phyloP scores from a whole-genome alignment of 192 early-diverging fungal genomes.

The Coemansia sp. region DNA sequence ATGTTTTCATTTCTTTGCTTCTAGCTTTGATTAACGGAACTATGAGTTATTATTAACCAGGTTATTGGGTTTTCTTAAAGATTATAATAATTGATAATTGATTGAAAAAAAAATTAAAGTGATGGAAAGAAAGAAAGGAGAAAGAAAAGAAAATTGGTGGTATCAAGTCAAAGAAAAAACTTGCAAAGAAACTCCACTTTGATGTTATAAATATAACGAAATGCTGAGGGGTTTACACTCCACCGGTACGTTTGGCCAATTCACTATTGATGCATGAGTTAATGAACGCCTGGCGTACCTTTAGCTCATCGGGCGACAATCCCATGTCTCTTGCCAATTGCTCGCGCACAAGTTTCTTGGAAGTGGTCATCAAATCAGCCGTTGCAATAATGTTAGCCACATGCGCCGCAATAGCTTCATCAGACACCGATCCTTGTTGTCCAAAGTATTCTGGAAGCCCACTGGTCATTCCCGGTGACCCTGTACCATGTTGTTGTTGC shows the following conservation, averaged over 20 bases:
- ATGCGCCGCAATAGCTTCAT: conserved; percentile 66
- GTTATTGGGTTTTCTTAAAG: too few species aligned
- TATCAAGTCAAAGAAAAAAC: too few species aligned
- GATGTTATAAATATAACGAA: conserved; percentile 1
- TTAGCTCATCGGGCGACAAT: conserved; percentile 26
- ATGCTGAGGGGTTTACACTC: background rate
- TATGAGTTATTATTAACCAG: too few species aligned
- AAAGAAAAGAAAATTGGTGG: too few species aligned
- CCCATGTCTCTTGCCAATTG: conserved; percentile 37
- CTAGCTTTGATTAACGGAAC: too few species aligned
- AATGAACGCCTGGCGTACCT: conserved; percentile 27
- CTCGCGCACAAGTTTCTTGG: conserved; percentile 94
- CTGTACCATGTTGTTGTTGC: conserved; percentile 20
- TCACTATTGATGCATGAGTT: conserved; percentile 40
- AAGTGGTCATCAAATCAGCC: conserved; percentile 91
- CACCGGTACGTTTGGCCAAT: conserved; percentile 37
- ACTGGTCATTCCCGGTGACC: conserved; percentile 21
- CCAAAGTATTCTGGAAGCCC: conserved; percentile 32
- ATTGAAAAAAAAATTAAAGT: background rate
- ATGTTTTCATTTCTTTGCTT: too few species aligned
- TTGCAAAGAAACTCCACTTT: too few species aligned
- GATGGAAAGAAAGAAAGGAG: too few species aligned
- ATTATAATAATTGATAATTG: background rate
- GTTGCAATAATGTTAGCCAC: conserved; percentile 76
- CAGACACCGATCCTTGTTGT: conserved; percentile 49